Evolutionary conservation across 2,329 filamentous ascomycete species (phyloP).

Genomic region (Coniochaeta ligniaria): DNA sequence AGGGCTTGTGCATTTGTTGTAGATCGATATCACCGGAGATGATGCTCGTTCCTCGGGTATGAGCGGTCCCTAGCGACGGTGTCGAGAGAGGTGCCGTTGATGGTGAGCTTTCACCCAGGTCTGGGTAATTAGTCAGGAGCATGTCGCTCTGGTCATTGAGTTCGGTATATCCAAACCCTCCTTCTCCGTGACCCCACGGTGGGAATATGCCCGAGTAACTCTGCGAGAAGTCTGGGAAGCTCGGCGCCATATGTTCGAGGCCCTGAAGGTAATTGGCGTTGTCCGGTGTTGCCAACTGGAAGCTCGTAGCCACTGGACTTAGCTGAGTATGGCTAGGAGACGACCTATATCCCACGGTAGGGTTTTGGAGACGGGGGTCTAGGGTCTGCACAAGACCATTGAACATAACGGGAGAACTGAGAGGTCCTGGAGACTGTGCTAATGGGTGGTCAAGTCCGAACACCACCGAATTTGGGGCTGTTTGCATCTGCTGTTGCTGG

Average conservation of each 20-base stretch:
- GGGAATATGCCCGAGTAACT: neutral
- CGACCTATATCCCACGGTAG: neutral
- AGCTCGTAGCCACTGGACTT: neutral
- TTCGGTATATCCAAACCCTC: neutral
- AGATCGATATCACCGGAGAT: constrained; percentile 21
- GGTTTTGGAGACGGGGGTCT: neutral
- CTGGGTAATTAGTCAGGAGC: neutral
- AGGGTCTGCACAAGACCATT: neutral
- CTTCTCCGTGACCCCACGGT: neutral
- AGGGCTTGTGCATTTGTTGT: neutral
- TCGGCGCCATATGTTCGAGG: neutral
- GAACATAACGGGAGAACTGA: neutral
- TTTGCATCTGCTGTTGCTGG: neutral
- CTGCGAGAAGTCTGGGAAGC: neutral
- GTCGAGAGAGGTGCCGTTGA: constrained; percentile 13
- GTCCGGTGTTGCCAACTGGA: neutral
- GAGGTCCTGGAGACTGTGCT: neutral
- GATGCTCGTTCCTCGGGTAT: constrained; percentile 29
- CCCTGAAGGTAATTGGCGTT: neutral
- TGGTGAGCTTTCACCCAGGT: neutral
- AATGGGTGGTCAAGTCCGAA: neutral
- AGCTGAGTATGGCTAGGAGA: neutral
- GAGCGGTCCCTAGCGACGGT: constrained; percentile 23
- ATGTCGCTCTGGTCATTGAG: neutral
- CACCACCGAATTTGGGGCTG: neutral